Evolutionary conservation across 768 basidiomycete genomes (phyloP).

Genomic region (Ramaria rubella): DNA sequence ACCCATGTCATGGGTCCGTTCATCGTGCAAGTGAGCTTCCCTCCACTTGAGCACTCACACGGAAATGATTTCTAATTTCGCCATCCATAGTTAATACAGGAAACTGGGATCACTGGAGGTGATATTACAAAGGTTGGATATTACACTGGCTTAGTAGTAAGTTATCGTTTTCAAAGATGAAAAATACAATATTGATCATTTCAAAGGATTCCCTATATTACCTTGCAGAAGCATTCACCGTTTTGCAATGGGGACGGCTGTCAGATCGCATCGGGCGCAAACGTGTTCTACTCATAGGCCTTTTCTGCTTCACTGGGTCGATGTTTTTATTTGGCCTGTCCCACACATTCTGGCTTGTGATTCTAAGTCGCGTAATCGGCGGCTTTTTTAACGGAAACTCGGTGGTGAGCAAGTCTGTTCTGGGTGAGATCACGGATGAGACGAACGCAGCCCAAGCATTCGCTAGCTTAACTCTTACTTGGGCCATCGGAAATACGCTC

Average conservation of each 20-base stretch:
- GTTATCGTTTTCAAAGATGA: conserved; percentile 16
- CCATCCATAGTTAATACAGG: conserved; percentile 44
- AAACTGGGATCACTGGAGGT: conserved; percentile 55
- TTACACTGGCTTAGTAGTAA: conserved; percentile 56
- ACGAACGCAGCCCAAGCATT: conserved; percentile 66
- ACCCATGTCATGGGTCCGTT: conserved; percentile 73
- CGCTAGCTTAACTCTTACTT: conserved; percentile 54
- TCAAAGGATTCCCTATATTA: conserved; percentile 45
- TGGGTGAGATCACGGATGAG: conserved; percentile 63
- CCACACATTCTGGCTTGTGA: conserved; percentile 36
- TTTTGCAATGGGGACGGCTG: conserved; percentile 38
- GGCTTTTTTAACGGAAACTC: conserved; percentile 71
- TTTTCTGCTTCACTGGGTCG: conserved; percentile 32
- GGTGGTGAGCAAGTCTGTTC: conserved; percentile 64
- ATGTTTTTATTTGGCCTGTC: conserved; percentile 40
- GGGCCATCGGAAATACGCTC: conserved; percentile 38
- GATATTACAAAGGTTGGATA: conserved; percentile 61
- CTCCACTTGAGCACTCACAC: conserved; percentile 19
- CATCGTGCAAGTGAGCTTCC: conserved; percentile 62
- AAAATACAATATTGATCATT: background rate
- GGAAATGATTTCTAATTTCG: background rate
- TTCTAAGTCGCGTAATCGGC: conserved; percentile 61
- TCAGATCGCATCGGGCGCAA: conserved; percentile 40
- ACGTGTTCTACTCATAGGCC: conserved; percentile 39
- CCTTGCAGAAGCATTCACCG: conserved; percentile 35